phyloP scores from a whole-genome alignment of 805 yeast species.

The Zygoascus flipseniorum region DNA sequence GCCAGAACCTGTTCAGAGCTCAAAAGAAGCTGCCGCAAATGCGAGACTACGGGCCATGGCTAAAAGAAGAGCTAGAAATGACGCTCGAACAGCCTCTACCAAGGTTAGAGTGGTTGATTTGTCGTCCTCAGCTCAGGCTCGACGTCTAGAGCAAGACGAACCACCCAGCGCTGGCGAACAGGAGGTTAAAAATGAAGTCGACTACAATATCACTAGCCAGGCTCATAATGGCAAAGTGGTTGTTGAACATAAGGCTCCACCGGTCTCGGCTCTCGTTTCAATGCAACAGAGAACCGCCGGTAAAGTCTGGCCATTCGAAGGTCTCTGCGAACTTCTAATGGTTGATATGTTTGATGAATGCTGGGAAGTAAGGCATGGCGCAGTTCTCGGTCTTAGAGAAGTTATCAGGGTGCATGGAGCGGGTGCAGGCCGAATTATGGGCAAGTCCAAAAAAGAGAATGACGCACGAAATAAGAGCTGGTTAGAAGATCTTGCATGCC shows the following conservation, averaged over 20 bases:
- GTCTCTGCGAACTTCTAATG: conserved; percentile 73
- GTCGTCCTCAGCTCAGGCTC: conserved; percentile 24
- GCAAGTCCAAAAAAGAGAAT: conserved; percentile 54
- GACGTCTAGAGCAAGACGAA: conserved; percentile 22
- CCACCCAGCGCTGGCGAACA: conserved; percentile 13
- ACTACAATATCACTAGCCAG: conserved; percentile 62
- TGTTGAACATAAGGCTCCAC: conserved; percentile 64
- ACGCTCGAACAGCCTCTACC: conserved; percentile 41
- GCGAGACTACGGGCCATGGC: conserved; percentile 79
- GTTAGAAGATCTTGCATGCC: conserved; percentile 79
- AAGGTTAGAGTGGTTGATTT: conserved; percentile 30
- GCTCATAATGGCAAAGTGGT: conserved; percentile 75
- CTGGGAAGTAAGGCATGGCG: conserved; percentile 97
- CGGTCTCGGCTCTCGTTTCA: conserved; percentile 56
- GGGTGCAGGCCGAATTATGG: conserved; percentile 75
- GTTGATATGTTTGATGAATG: conserved; percentile 72
- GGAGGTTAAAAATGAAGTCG: conserved; percentile 14
- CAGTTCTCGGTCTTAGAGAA: conserved; percentile 87
- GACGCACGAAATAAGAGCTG: conserved; percentile 54
- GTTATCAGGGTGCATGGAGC: conserved; percentile 71
- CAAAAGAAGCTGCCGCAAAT: conserved; percentile 70
- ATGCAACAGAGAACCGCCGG: conserved; percentile 66
- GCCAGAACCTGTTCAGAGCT: conserved; percentile 6
- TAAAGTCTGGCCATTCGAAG: conserved; percentile 89
- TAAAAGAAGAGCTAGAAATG: conserved; percentile 23